These are phyloP conservation scores for Barnettozyma vustinii DNA, from an alignment of 805 yeast genomes.

Conservation along the genomic window DNA sequence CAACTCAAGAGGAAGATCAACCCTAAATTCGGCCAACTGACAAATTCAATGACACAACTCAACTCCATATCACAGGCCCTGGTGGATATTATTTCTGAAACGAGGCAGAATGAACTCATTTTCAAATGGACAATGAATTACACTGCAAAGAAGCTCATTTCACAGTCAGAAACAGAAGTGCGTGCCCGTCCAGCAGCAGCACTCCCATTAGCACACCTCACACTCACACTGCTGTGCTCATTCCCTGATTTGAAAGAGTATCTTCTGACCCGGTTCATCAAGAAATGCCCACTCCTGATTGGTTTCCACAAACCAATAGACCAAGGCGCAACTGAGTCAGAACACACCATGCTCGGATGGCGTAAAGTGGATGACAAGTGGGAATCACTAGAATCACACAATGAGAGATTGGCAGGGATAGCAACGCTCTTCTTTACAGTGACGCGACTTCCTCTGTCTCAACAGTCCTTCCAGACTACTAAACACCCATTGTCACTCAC, in stretches of 20 bases:
- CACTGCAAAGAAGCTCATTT: constrained; percentile 77
- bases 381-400: constrained; percentile 61
- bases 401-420: constrained; percentile 86
- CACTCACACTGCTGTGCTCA: constrained; percentile 46
- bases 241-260: constrained; percentile 38
- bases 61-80: constrained; percentile 46
- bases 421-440: constrained; percentile 74
- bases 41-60: constrained; percentile 63
- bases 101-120: constrained; percentile 45
- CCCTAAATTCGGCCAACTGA: constrained; percentile 88
- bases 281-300: constrained; percentile 84
- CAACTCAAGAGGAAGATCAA: constrained; percentile 71
- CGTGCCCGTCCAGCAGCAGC: constrained; percentile 74
- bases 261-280: constrained; percentile 72
- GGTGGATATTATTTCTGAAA: constrained; percentile 39
- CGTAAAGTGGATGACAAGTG: constrained; percentile 42
- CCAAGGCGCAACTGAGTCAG: neutral
- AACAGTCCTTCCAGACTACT: constrained; percentile 23
- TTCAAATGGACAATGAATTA: constrained; percentile 75
- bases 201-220: constrained; percentile 67
- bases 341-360: constrained; percentile 71
- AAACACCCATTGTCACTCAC: constrained; percentile 52
- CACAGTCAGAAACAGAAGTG: constrained; percentile 92
- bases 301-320: constrained; percentile 44
- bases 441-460: constrained; percentile 43